Percentiles rank a stretch among this genome's conserved stretches.
These are phyloP conservation scores for Backusella mclennaniae DNA, from an alignment of 192 early-diverging fungal species.

Conservation along the genomic window DNA sequence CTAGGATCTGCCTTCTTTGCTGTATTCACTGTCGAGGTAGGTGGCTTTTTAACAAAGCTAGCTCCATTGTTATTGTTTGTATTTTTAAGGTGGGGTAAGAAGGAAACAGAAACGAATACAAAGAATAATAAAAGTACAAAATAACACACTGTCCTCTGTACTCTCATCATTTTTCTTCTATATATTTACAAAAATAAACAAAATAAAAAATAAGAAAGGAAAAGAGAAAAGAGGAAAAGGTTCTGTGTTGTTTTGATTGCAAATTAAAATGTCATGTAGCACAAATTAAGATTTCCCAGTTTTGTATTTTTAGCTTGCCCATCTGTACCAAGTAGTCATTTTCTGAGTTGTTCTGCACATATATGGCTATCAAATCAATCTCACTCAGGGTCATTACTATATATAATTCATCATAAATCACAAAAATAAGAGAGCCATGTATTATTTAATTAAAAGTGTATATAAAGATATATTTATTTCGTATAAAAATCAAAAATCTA, in stretches of 20 bases:
- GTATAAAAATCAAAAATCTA: neutral
- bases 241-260: neutral
- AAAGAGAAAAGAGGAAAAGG: neutral
- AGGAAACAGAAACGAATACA: neutral
- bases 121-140: constrained; percentile 4
- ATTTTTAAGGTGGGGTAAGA: neutral
- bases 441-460: constrained; percentile 3
- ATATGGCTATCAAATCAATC: neutral
- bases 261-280: neutral
- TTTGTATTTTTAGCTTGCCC: neutral
- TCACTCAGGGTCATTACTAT: neutral
- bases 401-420: neutral
- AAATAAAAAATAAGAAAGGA: neutral
- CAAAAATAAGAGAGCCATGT: neutral
- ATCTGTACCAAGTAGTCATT: neutral
- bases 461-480: neutral
- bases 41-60: neutral
- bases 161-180: constrained; percentile 8
- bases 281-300: neutral
- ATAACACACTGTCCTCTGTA: constrained; percentile 6
- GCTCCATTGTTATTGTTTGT: neutral
- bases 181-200: neutral
- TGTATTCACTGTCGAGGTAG: neutral
- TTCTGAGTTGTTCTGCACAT: neutral
- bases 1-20: constrained; percentile 1